Conservation (phyloP, 2,329 filamentous ascomycete species). For the Microcera coccophila region DNA sequence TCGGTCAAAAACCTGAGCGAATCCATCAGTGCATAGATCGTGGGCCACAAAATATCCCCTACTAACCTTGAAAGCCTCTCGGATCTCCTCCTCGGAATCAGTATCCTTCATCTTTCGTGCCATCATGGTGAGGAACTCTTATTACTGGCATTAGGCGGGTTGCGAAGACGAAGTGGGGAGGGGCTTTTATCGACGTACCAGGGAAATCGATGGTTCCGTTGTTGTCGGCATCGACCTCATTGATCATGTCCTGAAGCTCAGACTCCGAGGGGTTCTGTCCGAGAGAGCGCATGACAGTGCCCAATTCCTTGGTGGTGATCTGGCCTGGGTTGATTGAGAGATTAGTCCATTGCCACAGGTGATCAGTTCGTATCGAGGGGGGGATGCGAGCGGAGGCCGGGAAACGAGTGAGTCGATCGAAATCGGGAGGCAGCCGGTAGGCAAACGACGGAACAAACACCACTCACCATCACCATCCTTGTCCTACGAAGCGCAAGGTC, state of each 20-base stretch:
- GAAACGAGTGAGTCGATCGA: slow-evolving; percentile 7
- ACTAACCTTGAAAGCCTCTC: slow-evolving; percentile 77
- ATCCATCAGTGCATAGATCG: neutral
- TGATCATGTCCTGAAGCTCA: slow-evolving; percentile 90
- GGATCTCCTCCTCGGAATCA: slow-evolving; percentile 85
- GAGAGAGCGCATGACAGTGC: slow-evolving; percentile 85
- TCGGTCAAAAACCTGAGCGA: slow-evolving; percentile 68
- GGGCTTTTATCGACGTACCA: slow-evolving; percentile 51
- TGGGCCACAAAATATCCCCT: neutral
- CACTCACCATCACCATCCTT: slow-evolving; percentile 87
- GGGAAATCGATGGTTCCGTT: slow-evolving; percentile 91
- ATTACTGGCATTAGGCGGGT: slow-evolving; percentile 16
- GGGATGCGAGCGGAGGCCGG: neutral
- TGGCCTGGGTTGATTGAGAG: slow-evolving; percentile 55
- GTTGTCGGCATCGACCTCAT: slow-evolving; percentile 89
- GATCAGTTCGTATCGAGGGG: slow-evolving; percentile 5
- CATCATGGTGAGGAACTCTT: slow-evolving; percentile 93
- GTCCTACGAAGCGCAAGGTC: slow-evolving; percentile 53
- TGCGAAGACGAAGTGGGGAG: neutral
- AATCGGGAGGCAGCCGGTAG: slow-evolving; percentile 8
- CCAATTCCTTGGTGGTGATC: slow-evolving; percentile 88
- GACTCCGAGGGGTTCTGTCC: slow-evolving; percentile 88
- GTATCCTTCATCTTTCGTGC: slow-evolving; percentile 93
- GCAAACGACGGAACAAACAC: slow-evolving; percentile 15
- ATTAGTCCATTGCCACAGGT: slow-evolving; percentile 17